Evolutionary conservation across 1,284 basidiomycete species (phyloP), one percentile per base, ranked within the genome.

Genomic region (Moesziomyces globuligerus): DNA sequence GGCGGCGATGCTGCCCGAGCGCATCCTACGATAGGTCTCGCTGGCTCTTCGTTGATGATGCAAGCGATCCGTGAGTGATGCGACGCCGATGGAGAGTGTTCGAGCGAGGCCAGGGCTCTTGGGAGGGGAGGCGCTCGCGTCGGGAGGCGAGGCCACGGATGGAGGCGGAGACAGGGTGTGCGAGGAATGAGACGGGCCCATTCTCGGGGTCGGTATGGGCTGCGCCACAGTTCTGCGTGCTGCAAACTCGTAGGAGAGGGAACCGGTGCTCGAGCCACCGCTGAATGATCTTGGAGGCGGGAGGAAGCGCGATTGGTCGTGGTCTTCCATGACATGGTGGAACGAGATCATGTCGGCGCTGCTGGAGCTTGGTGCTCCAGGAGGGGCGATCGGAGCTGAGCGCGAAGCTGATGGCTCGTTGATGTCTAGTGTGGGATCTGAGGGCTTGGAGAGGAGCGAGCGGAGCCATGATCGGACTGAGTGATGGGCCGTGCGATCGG

Each of bases 311-410:
- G 67, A 48, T 15, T 47, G 55, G 3, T 70, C 60, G 3, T 53
- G 29, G 25, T 59, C 56, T 15, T 61, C 62, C 42, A 65, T 53
- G 9, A 62, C 60, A 18, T 71, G 61, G 29, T 71, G 68, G 29
- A 71, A 71, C 7, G 62, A 71, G 58, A 71, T 65, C 62, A 71
- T 66, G 37, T 71, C 54, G 7, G 58, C 29, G 3, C 48, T 48
- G 7, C 10, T 46, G 1, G 41, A 17, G n/a, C 44, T 10, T n/a
- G 32, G 11, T 8, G 39, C 42, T 11, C 23, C 20, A 4, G 36
- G 28, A 5, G 47, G 43, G 20, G 15, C 17, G 15, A 21, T 17
- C 15, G 41, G 25, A 24, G 34, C 9, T 26, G 17, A 24, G 4
- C 41, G 32, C 8, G 62, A 59, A 6, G 47, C 8, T 1, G 38